Evolutionary conservation across 2,329 filamentous ascomycete species (phyloP).

Genomic region (Microdochium paspali): DNA sequence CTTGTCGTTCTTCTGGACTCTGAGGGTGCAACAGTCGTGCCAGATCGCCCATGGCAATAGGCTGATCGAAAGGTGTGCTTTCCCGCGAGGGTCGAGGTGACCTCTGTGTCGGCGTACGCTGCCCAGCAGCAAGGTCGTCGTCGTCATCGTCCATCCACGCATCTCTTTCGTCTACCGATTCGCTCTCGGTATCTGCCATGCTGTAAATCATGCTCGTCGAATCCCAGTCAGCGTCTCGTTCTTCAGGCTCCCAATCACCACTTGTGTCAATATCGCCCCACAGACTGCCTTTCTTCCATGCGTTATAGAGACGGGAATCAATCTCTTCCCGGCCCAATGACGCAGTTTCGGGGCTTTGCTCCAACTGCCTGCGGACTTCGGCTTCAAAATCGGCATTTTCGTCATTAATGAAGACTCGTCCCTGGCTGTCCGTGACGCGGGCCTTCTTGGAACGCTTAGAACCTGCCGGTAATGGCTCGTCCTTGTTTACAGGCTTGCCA

Average conservation of each 20-base stretch:
- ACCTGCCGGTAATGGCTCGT: conserved; percentile 10
- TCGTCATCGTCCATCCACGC: conserved; percentile 32
- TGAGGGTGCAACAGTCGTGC: conserved; percentile 75
- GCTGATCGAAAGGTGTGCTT: conserved; percentile 50
- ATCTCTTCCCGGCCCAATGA: conserved; percentile 53
- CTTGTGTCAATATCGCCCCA: conserved; percentile 78
- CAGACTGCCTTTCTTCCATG: conserved; percentile 77
- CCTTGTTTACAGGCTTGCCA: conserved; percentile 19
- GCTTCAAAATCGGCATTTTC: conserved; percentile 71
- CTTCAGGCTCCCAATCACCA: conserved; percentile 60
- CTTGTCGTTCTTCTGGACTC: conserved; percentile 66
- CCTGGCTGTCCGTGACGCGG: conserved; percentile 42
- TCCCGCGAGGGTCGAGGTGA: conserved; percentile 42
- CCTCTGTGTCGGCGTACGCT: conserved; percentile 65
- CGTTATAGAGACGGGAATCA: conserved; percentile 67
- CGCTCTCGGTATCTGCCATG: conserved; percentile 19
- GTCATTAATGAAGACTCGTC: conserved; percentile 45
- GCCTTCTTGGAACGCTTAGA: conserved; percentile 30
- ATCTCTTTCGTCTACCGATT: conserved; percentile 36
- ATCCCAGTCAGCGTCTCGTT: conserved; percentile 54
- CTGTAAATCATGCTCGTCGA: conserved; percentile 67
- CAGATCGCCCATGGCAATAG: conserved; percentile 59
- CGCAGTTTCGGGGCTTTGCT: conserved; percentile 22
- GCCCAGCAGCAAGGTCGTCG: conserved; percentile 35
- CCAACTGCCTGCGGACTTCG: conserved; percentile 60